phyloP scores from a whole-genome alignment of 2,329 filamentous ascomycete species.

The Exophiala aquamarina region DNA sequence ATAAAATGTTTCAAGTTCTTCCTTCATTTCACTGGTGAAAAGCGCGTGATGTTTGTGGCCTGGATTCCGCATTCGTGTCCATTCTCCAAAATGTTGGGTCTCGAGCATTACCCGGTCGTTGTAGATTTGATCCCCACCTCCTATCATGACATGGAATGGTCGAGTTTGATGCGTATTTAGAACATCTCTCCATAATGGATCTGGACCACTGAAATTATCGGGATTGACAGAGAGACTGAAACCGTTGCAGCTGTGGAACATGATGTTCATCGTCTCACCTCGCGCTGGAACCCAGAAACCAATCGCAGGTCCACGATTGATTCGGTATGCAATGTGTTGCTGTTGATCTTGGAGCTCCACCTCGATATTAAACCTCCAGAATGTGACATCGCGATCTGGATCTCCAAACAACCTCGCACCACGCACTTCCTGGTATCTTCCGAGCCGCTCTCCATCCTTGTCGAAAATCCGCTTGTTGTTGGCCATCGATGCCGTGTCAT shows the following conservation, averaged over 20 bases:
- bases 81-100: conserved; percentile 74
- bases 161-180: conserved; percentile 86
- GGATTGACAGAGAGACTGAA: conserved; percentile 80
- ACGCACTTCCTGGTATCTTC: conserved; percentile 78
- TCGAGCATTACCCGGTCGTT: conserved; percentile 81
- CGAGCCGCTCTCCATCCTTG: conserved; percentile 74
- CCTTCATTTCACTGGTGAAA: conserved; percentile 79
- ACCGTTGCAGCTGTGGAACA: conserved; percentile 98
- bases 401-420: conserved; percentile 83
- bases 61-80: conserved; percentile 78
- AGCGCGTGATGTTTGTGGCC: conserved; percentile 75
- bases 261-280: conserved; percentile 91
- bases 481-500: conserved; percentile 41
- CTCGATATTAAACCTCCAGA: conserved; percentile 96
- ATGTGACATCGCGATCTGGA: conserved; percentile 81
- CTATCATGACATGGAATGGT: conserved; percentile 98
- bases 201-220: conserved; percentile 81
- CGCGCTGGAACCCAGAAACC: conserved; percentile 92
- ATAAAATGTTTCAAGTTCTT: conserved; percentile 86
- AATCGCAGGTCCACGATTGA: conserved; percentile 84
- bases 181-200: conserved; percentile 95
- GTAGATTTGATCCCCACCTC: conserved; percentile 95
- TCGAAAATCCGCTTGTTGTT: conserved; percentile 46
- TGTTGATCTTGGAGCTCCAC: conserved; percentile 78
- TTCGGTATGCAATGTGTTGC: conserved; percentile 88